A percentile compares a stretch with the other conserved stretches of the same genome.
Evolutionary conservation across 2,329 filamentous ascomycete species (phyloP).

Genomic region (Monosporascus sp.): DNA sequence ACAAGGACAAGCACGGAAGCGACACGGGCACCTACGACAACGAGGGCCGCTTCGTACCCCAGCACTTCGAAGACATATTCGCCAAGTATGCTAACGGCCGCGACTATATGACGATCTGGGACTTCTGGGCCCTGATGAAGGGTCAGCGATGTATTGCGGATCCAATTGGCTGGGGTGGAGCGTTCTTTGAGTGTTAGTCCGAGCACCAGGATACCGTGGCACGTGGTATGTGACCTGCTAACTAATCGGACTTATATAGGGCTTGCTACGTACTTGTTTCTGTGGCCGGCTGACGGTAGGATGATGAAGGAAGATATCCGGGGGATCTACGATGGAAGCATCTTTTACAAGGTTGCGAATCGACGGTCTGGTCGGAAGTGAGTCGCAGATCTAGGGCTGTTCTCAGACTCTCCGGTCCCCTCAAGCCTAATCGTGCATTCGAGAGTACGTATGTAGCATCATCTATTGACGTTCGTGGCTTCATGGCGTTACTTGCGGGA

Average conservation of each 20-base stretch:
- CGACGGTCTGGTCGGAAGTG: constrained; percentile 9
- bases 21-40: constrained; percentile 41
- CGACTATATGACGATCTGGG: constrained; percentile 30
- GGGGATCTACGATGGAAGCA: constrained; percentile 46
- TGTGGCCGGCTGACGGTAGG: constrained; percentile 50
- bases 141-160: constrained; percentile 37
- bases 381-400: not conserved
- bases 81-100: constrained; percentile 37
- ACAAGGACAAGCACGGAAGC: constrained; percentile 35
- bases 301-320: constrained; percentile 53
- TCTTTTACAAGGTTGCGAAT: constrained; percentile 38
- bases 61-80: constrained; percentile 47
- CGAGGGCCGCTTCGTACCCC: constrained; percentile 42
- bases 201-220: not conserved
- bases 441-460: too few relatives aligned
- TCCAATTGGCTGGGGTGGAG: constrained; percentile 30
- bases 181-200: constrained; percentile 25
- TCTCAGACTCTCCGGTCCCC: too few relatives aligned
- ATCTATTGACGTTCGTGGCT: too few relatives aligned
- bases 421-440: too few relatives aligned
- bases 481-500: too few relatives aligned
- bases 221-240: too few relatives aligned
- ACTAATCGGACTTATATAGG: not conserved
- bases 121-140: constrained; percentile 31
- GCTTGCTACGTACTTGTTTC: constrained; percentile 39